phyloP scores from a whole-genome alignment of 345 rosid species.

The Brassica cretica region DNA sequence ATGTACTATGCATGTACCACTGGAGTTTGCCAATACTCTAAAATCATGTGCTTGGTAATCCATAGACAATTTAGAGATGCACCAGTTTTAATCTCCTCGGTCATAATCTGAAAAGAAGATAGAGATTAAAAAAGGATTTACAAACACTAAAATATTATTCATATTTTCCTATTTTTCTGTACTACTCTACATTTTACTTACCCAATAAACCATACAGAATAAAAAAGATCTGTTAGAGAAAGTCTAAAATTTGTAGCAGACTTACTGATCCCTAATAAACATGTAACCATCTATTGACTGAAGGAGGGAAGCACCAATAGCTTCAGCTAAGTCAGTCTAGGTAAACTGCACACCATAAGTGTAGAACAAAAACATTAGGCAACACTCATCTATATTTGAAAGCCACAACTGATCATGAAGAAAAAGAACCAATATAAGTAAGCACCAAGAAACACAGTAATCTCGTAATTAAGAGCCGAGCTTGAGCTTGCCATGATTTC shows the following conservation, averaged over 20 bases:
- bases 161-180: background rate
- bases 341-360: background rate
- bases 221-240: background rate
- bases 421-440: background rate
- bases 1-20: conserved; percentile 67
- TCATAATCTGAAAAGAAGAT: conserved; percentile 90
- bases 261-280: conserved; percentile 37
- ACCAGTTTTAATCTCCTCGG: conserved; percentile 75
- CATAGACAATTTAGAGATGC: conserved; percentile 57
- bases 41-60: conserved; percentile 80
- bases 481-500: background rate
- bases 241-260: too few relatives aligned
- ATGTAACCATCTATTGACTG: conserved; percentile 66
- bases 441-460: background rate
- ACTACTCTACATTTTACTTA: background rate
- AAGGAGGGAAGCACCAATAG: conserved; percentile 21
- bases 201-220: conserved; percentile 5
- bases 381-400: background rate
- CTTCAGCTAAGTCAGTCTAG: conserved; percentile 56
- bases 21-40: conserved; percentile 90
- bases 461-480: background rate
- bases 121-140: background rate
- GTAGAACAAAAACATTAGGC: too few relatives aligned
- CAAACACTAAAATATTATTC: conserved; percentile 9
- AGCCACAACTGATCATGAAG: too few relatives aligned